Evolutionary conservation across 164 flowering plant species (phyloP), one percentile per base, ranked within the genome.

Genomic region (Piper betle): DNA sequence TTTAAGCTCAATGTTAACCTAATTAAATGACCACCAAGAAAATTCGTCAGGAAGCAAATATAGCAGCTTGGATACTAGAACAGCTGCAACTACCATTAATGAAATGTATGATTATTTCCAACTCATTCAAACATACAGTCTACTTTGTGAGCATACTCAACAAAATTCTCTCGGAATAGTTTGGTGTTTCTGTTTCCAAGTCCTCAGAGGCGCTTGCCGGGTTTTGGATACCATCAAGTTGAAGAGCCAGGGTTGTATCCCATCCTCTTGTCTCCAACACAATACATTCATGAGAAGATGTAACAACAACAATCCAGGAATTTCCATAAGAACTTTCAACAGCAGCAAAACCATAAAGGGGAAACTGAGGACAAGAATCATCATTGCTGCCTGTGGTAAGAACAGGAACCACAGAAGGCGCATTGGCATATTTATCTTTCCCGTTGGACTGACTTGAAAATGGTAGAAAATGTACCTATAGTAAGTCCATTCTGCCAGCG

Each of bases 131-230:
- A 46, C 15, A 15, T 46, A 46, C 7, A n/a, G 11, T 55, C 39
- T 53, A 40, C 98, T 97, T 86, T 90, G 67, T 93, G 98, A 39
- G 96, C 97, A 77, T 93, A 93, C 63, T 93, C 97, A 70, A 93
- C 91, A 65, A 90, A 93, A 76, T 80, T 86, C 72, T 93, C 98
- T 71, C 82, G 94, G 64, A 93, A 90, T 63, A 88, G 80, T 76
- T 78, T 15, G 85, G 83, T 37, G 71, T 61, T 60, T 73, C 82
- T 16, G 19, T 65, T 57, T 75, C 81, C 52, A 66, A 72, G 9
- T 9, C 39, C 41, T 68, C 85, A 53, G 77, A 80, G 17, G 53
- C 40, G 60, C 43, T 20, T 19, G 42, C 16, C 15, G 62, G 46
- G 56, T 79, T 73, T 59, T 69, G 70, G 48, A 60, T 80, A 60